Conservation (phyloP, 371 early-diverging fungal species). For the Rhizopus stolonifer region DNA sequence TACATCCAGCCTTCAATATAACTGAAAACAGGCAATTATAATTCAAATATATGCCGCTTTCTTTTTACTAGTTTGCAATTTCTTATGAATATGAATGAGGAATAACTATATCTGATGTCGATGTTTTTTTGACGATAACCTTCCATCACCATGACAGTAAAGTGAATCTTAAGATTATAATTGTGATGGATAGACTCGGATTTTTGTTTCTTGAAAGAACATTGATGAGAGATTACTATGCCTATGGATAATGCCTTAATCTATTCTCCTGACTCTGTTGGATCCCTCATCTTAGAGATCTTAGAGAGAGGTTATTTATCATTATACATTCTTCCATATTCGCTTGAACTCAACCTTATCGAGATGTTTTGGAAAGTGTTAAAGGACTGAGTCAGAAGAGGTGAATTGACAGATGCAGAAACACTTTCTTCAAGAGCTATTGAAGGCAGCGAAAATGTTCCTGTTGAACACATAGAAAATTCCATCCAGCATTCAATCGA, state of each 20-base stretch:
- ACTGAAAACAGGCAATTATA: too few relatives aligned
- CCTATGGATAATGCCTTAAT: conserved; percentile 18
- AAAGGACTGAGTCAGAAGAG: conserved; percentile 2
- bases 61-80: too few relatives aligned
- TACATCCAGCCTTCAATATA: too few relatives aligned
- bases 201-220: too few relatives aligned
- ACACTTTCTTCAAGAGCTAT: conserved; percentile 3
- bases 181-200: too few relatives aligned
- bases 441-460: conserved; percentile 5
- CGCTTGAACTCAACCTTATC: conserved; percentile 10
- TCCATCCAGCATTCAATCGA: conserved; percentile 9
- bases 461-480: conserved; percentile 2
- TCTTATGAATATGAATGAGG: too few relatives aligned
- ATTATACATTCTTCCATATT: conserved; percentile 10
- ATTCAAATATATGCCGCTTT: too few relatives aligned
- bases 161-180: too few relatives aligned
- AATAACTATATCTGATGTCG: too few relatives aligned
- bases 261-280: background rate
- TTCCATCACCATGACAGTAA: too few relatives aligned
- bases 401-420: background rate
- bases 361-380: conserved; percentile 12
- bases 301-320: conserved; percentile 8
- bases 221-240: conserved; percentile 12
- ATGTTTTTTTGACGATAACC: too few relatives aligned
- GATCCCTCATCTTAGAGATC: too few relatives aligned